Conservation (phyloP, 1,284 basidiomycete species). For the Puccinia novopanici region DNA sequence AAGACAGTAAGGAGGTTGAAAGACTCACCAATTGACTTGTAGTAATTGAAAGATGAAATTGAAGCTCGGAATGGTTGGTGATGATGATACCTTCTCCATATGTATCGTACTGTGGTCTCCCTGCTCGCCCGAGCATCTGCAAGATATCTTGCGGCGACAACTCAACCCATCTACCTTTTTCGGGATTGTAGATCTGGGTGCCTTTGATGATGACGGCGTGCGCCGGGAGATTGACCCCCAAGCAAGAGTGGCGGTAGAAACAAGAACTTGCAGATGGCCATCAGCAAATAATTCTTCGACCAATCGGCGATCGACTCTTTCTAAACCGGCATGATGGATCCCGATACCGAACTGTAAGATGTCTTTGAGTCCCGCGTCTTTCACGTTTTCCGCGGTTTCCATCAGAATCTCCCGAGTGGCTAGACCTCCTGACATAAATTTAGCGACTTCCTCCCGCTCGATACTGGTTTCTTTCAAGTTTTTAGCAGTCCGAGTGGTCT, state of each 20-base stretch:
- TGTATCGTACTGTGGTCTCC: conserved; percentile 95
- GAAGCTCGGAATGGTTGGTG: conserved; percentile 93
- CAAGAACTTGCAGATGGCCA: conserved; percentile 88
- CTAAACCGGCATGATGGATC: conserved; percentile 99
- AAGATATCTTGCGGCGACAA: conserved; percentile 93
- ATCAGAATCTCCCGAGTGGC: conserved; percentile 83
- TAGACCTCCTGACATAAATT: conserved; percentile 88
- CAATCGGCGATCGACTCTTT: conserved; percentile 83
- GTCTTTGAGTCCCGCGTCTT: conserved; percentile 82
- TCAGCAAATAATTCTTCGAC: conserved; percentile 95
- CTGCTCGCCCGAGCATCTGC: conserved; percentile 98
- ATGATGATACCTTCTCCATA: conserved; percentile 98
- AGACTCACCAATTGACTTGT: conserved; percentile 74
- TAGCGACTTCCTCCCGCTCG: conserved; percentile 92
- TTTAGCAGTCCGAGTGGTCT: conserved; percentile 94
- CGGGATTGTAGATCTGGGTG: conserved; percentile 98
- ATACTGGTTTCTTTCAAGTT: conserved; percentile 93
- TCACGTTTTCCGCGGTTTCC: conserved; percentile 79
- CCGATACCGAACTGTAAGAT: conserved; percentile 94
- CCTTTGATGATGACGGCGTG: conserved; percentile 99
- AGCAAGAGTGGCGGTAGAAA: conserved; percentile 95
- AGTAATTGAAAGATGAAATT: conserved; percentile 90
- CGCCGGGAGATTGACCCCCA: conserved; percentile 98
- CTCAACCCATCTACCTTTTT: conserved; percentile 97
- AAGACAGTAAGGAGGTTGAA: too few species aligned